Base-by-base conservation (phyloP, 768 basidiomycete species). In the Erythrobasidium yunnanense region DNA sequence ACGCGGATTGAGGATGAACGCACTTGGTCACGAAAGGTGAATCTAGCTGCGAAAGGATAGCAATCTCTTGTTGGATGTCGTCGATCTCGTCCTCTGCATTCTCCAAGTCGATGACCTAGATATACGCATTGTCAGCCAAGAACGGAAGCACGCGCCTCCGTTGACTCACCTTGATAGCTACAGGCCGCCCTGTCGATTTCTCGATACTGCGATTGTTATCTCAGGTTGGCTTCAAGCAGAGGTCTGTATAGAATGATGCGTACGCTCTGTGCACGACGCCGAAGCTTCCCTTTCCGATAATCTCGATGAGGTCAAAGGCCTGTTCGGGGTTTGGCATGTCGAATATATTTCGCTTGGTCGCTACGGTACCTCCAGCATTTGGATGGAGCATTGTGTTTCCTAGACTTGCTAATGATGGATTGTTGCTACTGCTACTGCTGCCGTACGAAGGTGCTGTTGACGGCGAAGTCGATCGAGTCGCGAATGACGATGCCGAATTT, bases 61-160 rank as follows among this genome's bases (percentile, higher is more conserved):
- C 90, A 63, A 99, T 97, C 77, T 99, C 95, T 76, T 95, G 90
- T 73, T 97, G 90, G 67, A 99, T 97, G 78, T 97, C 95, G 76
- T 97, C 95, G 74, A 97, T 96, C 79, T 99, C 95, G 75, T 99
- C 95, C 77, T 97, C 95, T 55, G 95, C 95, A 74, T 88, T 90
- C 78, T 99, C 95, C 32, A 99, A 83, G 80, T 97, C 92, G 76
- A 99, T 97, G 72, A 97, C 93, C 69, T 72, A n/a, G 50, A 1
- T 1, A 22, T n/a, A 11, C 38, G 11, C n/a, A 42, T 42, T 42
- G n/a, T n/a, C n/a, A 42, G 38, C 38, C 38, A 42, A 42, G 38
- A n/a, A 42, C 38, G 11, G 11, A 42, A 11, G 11, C 11, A 42
- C 11, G 38, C 38, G 54, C 25, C 54, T 17, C 34, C 29, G 27